These are phyloP conservation scores for Aethionema arabicum DNA, from an alignment of 345 rosid genomes.

Conservation along the genomic window DNA sequence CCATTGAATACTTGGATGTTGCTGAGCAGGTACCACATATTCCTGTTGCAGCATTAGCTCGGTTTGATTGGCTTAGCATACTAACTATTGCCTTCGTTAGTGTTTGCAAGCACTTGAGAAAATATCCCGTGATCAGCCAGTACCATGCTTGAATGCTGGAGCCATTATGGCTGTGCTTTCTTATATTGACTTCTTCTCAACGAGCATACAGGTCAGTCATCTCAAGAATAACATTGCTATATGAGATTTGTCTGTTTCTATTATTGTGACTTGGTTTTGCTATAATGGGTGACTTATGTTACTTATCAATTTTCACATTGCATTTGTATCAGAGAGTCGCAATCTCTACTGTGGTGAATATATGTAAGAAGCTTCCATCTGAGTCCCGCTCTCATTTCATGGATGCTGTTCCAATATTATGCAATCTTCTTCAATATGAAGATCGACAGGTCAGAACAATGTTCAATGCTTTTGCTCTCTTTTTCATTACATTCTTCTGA, in stretches of 20 bases:
- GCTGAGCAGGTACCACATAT: slow-evolving; percentile 76
- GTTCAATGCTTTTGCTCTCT: slow-evolving; percentile 24
- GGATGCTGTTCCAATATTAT: slow-evolving; percentile 85
- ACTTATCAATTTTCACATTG: slow-evolving; percentile 20
- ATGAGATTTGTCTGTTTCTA: slow-evolving; percentile 16
- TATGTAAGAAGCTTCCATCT: slow-evolving; percentile 79
- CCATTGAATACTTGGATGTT: slow-evolving; percentile 83
- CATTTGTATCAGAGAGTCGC: slow-evolving; percentile 73
- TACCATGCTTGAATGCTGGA: slow-evolving; percentile 82
- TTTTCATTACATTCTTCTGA: not conserved
- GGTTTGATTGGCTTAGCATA: slow-evolving; percentile 1
- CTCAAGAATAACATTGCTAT: slow-evolving; percentile 3
- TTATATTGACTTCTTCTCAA: slow-evolving; percentile 81
- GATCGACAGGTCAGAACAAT: slow-evolving; percentile 62
- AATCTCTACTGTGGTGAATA: slow-evolving; percentile 82
- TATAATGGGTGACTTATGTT: slow-evolving; percentile 9
- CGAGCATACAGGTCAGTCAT: slow-evolving; percentile 72
- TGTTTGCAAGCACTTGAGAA: slow-evolving; percentile 99
- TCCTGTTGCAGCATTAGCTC: not conserved
- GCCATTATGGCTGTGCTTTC: slow-evolving; percentile 83
- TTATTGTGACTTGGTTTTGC: slow-evolving; percentile 5
- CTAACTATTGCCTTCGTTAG: slow-evolving; percentile 39
- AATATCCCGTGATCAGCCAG: slow-evolving; percentile 86
- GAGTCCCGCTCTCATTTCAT: slow-evolving; percentile 53
- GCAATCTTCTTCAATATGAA: slow-evolving; percentile 87